phyloP scores from a whole-genome alignment of 2,329 filamentous ascomycete genomes.

The Apiospora kogelbergensis region DNA sequence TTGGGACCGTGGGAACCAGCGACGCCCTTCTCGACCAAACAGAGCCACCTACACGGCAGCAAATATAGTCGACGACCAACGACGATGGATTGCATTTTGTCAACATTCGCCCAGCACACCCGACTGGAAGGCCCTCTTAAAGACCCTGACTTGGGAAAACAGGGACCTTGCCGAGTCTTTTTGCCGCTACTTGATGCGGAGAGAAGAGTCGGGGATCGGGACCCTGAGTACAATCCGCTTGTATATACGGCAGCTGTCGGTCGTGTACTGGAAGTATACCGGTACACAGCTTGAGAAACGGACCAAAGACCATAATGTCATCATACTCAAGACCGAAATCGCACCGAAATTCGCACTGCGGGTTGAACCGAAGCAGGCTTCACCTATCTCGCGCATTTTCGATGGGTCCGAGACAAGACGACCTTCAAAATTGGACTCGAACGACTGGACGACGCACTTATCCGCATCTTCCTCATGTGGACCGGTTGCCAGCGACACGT shows the following conservation, averaged over 20 bases:
- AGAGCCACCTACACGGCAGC: not conserved
- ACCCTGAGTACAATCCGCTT: not conserved
- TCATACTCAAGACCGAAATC: not conserved
- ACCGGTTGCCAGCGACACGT: too few relatives aligned
- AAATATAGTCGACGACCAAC: not conserved
- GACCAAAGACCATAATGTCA: not conserved
- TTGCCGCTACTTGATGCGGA: not conserved
- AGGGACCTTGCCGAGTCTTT: not conserved
- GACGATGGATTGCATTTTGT: conserved; percentile 7
- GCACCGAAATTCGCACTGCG: conserved; percentile 5
- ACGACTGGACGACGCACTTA: not conserved
- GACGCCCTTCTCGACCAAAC: not conserved
- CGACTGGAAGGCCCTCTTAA: not conserved
- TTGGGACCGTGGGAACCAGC: too few relatives aligned
- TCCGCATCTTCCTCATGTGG: not conserved
- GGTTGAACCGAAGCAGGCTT: not conserved
- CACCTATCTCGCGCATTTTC: not conserved
- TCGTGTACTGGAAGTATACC: not conserved
- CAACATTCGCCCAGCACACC: not conserved
- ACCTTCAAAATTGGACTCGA: not conserved
- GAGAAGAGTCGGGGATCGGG: not conserved
- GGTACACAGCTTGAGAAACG: not conserved
- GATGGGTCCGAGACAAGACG: not conserved
- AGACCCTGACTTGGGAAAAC: not conserved
- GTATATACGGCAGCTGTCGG: not conserved